Evolutionary conservation across 768 basidiomycete genomes (phyloP).

Genomic region (Phlegmacium glaucopus): DNA sequence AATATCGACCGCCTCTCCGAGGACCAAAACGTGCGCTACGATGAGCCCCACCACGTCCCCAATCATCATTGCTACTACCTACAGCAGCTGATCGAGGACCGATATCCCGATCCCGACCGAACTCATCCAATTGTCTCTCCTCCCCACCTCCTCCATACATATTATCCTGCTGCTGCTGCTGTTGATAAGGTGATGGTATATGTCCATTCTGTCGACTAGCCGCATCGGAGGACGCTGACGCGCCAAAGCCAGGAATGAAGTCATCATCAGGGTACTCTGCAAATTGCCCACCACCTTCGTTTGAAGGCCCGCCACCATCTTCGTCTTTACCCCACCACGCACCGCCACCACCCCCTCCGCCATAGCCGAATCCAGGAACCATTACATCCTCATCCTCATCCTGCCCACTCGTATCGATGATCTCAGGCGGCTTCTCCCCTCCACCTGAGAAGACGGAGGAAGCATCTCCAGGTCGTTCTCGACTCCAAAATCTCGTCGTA

Average conservation of each 20-base stretch:
- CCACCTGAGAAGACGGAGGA: constrained; percentile 76
- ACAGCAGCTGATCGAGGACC: constrained; percentile 27
- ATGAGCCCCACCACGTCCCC: constrained; percentile 32
- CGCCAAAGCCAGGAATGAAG: constrained; percentile 63
- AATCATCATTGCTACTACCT: constrained; percentile 22
- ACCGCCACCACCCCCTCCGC: constrained; percentile 28
- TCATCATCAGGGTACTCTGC: constrained; percentile 45
- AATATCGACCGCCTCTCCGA: constrained; percentile 19
- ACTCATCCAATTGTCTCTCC: constrained; percentile 20
- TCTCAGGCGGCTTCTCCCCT: constrained; percentile 81
- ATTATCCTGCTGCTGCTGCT: constrained; percentile 42
- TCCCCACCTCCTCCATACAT: constrained; percentile 46
- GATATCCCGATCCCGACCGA: constrained; percentile 30
- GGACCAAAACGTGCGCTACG: constrained; percentile 25
- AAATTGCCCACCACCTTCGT: constrained; percentile 17
- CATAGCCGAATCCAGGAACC: constrained; percentile 71
- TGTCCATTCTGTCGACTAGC: constrained; percentile 28
- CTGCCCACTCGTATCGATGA: constrained; percentile 49
- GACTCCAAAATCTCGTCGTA: constrained; percentile 98
- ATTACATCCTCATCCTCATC: constrained; percentile 75
- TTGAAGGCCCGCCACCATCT: constrained; percentile 24
- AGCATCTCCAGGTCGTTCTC: constrained; percentile 84
- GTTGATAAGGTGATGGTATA: not conserved
- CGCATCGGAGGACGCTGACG: constrained; percentile 16
- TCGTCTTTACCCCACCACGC: constrained; percentile 48